Evolutionary conservation across 2,329 filamentous ascomycete species (phyloP).

Genomic region (Fusarium caatingaense): DNA sequence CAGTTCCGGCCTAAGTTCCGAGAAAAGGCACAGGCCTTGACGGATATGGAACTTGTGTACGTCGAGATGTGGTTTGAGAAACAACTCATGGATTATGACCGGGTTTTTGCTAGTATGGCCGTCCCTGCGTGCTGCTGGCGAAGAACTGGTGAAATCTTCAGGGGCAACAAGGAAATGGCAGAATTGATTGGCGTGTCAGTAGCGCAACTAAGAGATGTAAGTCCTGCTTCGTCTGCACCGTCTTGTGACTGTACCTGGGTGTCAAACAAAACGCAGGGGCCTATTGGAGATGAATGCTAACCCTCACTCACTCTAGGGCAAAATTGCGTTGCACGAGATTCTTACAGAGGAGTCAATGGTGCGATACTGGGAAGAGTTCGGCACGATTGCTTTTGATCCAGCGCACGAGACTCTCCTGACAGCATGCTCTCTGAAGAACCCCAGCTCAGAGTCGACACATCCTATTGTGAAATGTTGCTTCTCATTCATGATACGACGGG

Average conservation of each 20-base stretch:
- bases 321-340: slow-evolving; percentile 94
- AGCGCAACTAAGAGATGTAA: slow-evolving; percentile 88
- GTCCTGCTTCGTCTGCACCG: slow-evolving; percentile 51
- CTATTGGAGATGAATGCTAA: slow-evolving; percentile 24
- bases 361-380: slow-evolving; percentile 99
- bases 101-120: slow-evolving; percentile 98
- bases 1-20: slow-evolving; percentile 95
- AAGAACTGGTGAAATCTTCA: slow-evolving; percentile 94
- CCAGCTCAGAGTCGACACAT: slow-evolving; percentile 73
- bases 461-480: slow-evolving; percentile 93
- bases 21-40: slow-evolving; percentile 91
- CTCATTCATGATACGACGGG: slow-evolving; percentile 94
- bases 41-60: slow-evolving; percentile 91
- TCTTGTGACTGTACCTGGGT: slow-evolving; percentile 11
- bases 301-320: slow-evolving; percentile 71
- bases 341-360: slow-evolving; percentile 94
- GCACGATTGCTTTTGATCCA: slow-evolving; percentile 94
- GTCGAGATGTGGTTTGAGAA: slow-evolving; percentile 99
- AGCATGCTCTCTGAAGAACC: slow-evolving; percentile 89
- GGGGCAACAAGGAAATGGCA: slow-evolving; percentile 99
- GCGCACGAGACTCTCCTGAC: slow-evolving; percentile 95
- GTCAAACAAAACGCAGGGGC: slow-evolving; percentile 6
- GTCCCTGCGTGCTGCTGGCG: slow-evolving; percentile 98
- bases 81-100: slow-evolving; percentile 96
- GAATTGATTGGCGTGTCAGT: slow-evolving; percentile 94